Evolutionary conservation across 148 eudicot genomes (phyloP), one percentile per base, ranked within the genome.

Genomic region (Chenopodium album): DNA sequence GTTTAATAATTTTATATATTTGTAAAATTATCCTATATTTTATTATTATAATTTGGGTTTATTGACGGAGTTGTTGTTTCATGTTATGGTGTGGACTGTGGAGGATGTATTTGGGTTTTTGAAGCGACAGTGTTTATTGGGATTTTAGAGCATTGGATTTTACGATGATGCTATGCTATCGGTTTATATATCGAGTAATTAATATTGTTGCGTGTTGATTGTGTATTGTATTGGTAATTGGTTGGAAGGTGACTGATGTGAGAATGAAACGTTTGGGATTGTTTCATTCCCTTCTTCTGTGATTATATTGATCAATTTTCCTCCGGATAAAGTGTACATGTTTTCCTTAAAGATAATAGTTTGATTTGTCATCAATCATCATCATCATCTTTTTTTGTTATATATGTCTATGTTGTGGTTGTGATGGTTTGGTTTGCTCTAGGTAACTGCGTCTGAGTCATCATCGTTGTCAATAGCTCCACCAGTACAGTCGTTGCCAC

Each of bases 361-460:
- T 56, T 17, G 16, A 17, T 56, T 56, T 56, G 17, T 12, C 13
- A 11, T 0, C 1, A 8, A 7, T 65, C 50, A 26, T 8, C 9
- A 22, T 54, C 1, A 14, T 67, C 17, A 23, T 23, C 32, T 50
- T 65, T 34, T 48, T 9, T 79, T 28, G n/a, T 79, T 52, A 41
- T 83, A 31, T 56, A 17, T 56, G 76, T 46, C 37, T 48, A n/a
- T 9, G 71, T 1, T 62, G 28, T 19, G 59, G 52, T 62, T 64
- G 44, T 76, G 69, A 10, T 37, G 72, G 9, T 73, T 63, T 79
- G 48, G 32, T 46, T 32, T 84, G 9, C 50, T 73, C 54, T 81
- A 93, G 98, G 95, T 84, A 72, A 75, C 65, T 80, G 90, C 87
- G 78, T 69, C 76, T 76, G 80, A 81, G 60, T 77, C 89, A 54